These are phyloP conservation scores for Aureobasidium mangrovei DNA, from an alignment of 2,329 filamentous ascomycete species.

Conservation along the genomic window DNA sequence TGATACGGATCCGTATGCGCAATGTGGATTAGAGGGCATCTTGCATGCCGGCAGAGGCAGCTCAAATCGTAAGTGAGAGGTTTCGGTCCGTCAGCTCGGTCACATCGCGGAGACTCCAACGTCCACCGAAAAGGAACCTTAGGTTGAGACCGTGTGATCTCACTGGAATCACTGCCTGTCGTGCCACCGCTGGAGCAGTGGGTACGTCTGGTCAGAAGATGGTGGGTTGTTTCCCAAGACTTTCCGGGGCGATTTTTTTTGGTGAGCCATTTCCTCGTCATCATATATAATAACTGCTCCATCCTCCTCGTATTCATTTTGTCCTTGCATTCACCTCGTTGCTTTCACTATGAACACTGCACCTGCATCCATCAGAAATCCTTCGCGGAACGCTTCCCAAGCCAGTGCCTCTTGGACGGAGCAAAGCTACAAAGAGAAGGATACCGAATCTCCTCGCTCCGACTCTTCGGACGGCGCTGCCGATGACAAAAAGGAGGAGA, in stretches of 20 bases:
- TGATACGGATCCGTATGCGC: background rate
- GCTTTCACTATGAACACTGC: conserved; percentile 6
- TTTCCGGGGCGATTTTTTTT: conserved; percentile 9
- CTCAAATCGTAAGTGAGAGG: conserved; percentile 4
- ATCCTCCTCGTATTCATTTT: background rate
- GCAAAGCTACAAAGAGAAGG: conserved; percentile 9
- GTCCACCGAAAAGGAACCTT: conserved; percentile 12
- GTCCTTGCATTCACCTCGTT: background rate
- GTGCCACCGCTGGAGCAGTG: conserved; percentile 3
- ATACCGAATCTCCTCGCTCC: conserved; percentile 3
- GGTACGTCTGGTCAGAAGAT: conserved; percentile 7
- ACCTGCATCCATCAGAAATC: conserved; percentile 1
- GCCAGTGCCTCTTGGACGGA: conserved; percentile 1
- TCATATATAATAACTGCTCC: conserved; percentile 7
- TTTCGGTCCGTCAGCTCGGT: conserved; percentile 14
- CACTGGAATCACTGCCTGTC: conserved; percentile 9
- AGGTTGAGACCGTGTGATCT: conserved; percentile 12
- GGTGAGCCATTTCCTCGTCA: conserved; percentile 3
- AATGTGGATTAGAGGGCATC: background rate
- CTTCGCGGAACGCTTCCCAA: background rate
- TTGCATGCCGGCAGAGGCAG: background rate
- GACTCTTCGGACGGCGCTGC: background rate
- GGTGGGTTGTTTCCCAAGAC: conserved; percentile 6
- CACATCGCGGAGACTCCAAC: conserved; percentile 13
- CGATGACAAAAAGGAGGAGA: conserved; percentile 7